Percentiles rank a stretch among this genome's conserved stretches.
These are phyloP conservation scores for Globisporangium megalacanthum DNA, from an alignment of 352 stramenopile species.

Conservation along the genomic window DNA sequence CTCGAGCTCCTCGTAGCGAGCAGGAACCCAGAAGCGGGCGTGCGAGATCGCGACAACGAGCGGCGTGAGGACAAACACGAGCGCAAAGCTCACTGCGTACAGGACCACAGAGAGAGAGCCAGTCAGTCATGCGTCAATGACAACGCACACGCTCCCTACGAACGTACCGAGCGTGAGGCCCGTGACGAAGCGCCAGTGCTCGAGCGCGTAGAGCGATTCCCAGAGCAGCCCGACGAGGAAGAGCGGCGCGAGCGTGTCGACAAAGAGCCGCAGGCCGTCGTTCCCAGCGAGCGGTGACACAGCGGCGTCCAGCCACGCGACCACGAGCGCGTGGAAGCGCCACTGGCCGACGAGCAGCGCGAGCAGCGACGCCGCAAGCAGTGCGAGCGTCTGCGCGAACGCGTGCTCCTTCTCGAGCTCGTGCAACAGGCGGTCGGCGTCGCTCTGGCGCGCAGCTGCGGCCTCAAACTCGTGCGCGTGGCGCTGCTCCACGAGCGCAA, in stretches of 20 bases:
- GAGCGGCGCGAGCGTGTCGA: conserved; percentile 19
- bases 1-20: conserved; percentile 40
- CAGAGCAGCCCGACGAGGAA: conserved; percentile 26
- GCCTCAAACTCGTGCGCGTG: conserved; percentile 5
- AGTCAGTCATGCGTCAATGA: too few relatives aligned
- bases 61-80: conserved; percentile 29
- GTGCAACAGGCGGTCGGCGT: conserved; percentile 5
- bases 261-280: conserved; percentile 18
- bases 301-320: conserved; percentile 25
- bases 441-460: conserved; percentile 1
- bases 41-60: conserved; percentile 29
- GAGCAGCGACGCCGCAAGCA: conserved; percentile 17
- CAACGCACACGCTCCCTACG: too few relatives aligned
- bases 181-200: conserved; percentile 26
- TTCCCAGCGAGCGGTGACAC: conserved; percentile 11
- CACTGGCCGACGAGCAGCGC: conserved; percentile 39
- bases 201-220: conserved; percentile 19
- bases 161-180: conserved; percentile 28
- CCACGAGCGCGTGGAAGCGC: conserved; percentile 35
- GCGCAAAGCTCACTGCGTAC: conserved; percentile 18
- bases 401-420: conserved; percentile 2
- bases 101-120: neutral
- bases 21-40: conserved; percentile 39
- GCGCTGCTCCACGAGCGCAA: conserved; percentile 14
- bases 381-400: conserved; percentile 7